These are phyloP conservation scores for Nothophaeocryptopus gaeumannii DNA, from an alignment of 2,329 filamentous ascomycete genomes.

Conservation along the genomic window DNA sequence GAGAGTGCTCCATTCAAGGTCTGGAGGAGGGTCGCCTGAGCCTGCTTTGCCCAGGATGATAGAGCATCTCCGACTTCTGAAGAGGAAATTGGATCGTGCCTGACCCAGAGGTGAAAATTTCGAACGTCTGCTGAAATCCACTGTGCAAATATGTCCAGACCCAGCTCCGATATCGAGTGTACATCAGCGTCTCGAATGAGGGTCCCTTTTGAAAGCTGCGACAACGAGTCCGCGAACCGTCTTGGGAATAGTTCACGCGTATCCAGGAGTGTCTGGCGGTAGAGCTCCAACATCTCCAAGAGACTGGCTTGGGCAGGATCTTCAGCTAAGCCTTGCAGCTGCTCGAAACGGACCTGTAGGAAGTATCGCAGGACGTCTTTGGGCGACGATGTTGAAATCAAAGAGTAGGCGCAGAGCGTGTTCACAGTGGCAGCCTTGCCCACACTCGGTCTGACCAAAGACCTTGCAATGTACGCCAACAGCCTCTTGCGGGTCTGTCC, in stretches of 20 bases:
- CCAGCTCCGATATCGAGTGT: constrained; percentile 63
- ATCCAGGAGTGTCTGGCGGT: constrained; percentile 72
- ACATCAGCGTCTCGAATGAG: constrained; percentile 71
- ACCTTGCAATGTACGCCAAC: constrained; percentile 61
- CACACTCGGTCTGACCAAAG: constrained; percentile 37
- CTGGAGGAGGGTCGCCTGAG: constrained; percentile 35
- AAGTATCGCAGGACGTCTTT: constrained; percentile 78
- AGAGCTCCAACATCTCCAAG: constrained; percentile 66
- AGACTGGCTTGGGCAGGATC: constrained; percentile 51
- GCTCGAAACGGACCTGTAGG: constrained; percentile 67
- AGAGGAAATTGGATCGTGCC: constrained; percentile 64
- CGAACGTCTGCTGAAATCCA: constrained; percentile 83
- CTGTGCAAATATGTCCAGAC: constrained; percentile 71
- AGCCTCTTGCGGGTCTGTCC: constrained; percentile 62
- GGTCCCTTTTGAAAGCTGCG: constrained; percentile 64
- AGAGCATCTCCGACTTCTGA: constrained; percentile 41
- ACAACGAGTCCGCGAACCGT: constrained; percentile 67
- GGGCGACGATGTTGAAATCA: constrained; percentile 75
- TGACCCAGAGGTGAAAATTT: constrained; percentile 82
- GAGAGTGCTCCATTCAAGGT: constrained; percentile 22
- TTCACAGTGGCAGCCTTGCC: constrained; percentile 59
- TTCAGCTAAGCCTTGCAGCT: constrained; percentile 63
- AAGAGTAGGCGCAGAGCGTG: constrained; percentile 75
- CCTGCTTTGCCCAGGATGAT: constrained; percentile 68
- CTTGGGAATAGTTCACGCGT: constrained; percentile 73